A percentile compares a stretch with the other conserved stretches of the same genome.
Evolutionary conservation across 805 yeast species (phyloP).

Genomic region (Candida incommunis): DNA sequence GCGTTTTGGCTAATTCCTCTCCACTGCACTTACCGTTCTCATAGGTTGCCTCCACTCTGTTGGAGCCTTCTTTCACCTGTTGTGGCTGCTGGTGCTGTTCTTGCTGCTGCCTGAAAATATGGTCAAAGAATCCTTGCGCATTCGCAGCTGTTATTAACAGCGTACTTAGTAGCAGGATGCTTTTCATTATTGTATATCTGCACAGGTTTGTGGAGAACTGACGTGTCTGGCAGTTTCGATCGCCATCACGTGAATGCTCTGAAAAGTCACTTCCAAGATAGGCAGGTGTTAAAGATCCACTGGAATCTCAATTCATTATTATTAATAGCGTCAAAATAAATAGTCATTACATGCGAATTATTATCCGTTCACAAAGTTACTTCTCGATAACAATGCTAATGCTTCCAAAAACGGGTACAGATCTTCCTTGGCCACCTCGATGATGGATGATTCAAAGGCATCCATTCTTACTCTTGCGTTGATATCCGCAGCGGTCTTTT

Average conservation of each 20-base stretch:
- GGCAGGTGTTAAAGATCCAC: no score
- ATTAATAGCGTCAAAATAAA: no score
- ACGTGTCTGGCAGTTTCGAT: not conserved
- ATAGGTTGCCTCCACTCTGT: constrained; percentile 13
- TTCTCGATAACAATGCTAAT: constrained; percentile 33
- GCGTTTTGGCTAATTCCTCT: constrained; percentile 10
- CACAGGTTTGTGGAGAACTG: not conserved
- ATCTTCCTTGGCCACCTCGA: constrained; percentile 81
- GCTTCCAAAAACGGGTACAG: constrained; percentile 75
- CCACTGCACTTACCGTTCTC: constrained; percentile 11
- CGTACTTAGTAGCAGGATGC: not conserved
- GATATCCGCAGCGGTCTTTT: constrained; percentile 67
- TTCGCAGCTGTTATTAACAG: not conserved
- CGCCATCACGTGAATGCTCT: not conserved
- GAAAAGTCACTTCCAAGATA: no score
- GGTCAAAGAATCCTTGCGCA: constrained; percentile 25
- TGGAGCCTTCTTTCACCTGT: constrained; percentile 11
- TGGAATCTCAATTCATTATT: no score
- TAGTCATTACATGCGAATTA: not conserved
- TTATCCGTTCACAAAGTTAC: no score
- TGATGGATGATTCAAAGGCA: constrained; percentile 87
- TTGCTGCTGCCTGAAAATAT: constrained; percentile 24
- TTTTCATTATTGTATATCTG: not conserved
- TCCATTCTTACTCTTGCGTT: constrained; percentile 86
- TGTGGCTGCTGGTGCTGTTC: constrained; percentile 27